A percentile compares a stretch with the other conserved stretches of the same genome.
phyloP scores from a whole-genome alignment of 139 green algal species.

The Cymbomonas tetramitiformis region DNA sequence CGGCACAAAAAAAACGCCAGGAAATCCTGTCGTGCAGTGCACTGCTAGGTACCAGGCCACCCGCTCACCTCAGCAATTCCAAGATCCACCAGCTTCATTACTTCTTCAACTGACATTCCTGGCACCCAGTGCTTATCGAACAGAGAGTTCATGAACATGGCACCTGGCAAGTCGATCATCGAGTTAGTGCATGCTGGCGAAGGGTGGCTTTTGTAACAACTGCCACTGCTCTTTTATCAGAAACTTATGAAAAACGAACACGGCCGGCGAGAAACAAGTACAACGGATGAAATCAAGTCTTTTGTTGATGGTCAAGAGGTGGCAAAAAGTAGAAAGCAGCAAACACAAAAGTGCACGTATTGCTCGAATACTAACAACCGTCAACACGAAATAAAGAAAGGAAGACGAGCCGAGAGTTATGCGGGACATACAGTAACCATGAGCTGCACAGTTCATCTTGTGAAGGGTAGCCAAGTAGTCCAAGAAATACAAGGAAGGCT shows the following conservation, averaged over 20 bases:
- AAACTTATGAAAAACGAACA: too few species aligned
- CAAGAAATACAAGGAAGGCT: conserved; percentile 82
- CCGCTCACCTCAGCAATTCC: conserved; percentile 71
- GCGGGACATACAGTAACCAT: conserved; percentile 79
- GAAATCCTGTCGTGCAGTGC: too few species aligned
- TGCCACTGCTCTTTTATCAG: too few species aligned
- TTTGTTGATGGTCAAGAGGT: too few species aligned
- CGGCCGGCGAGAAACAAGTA: too few species aligned
- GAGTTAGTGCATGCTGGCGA: not conserved
- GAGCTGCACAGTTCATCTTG: conserved; percentile 88
- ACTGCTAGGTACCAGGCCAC: too few species aligned
- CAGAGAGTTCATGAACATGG: conserved; percentile 75
- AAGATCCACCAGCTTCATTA: conserved; percentile 70
- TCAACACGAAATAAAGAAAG: not conserved
- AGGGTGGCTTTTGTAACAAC: not conserved
- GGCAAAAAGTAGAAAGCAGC: too few species aligned
- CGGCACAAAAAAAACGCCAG: too few species aligned
- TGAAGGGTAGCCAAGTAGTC: conserved; percentile 95
- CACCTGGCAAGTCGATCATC: too few species aligned
- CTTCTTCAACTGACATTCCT: conserved; percentile 70
- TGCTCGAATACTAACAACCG: not conserved
- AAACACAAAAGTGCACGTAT: not conserved
- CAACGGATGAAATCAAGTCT: too few species aligned
- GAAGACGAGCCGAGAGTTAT: not conserved
- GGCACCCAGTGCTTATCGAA: conserved; percentile 88